Evolutionary conservation across 2,329 filamentous ascomycete species (phyloP).

Genomic region (Neocatenulostroma microsporum): DNA sequence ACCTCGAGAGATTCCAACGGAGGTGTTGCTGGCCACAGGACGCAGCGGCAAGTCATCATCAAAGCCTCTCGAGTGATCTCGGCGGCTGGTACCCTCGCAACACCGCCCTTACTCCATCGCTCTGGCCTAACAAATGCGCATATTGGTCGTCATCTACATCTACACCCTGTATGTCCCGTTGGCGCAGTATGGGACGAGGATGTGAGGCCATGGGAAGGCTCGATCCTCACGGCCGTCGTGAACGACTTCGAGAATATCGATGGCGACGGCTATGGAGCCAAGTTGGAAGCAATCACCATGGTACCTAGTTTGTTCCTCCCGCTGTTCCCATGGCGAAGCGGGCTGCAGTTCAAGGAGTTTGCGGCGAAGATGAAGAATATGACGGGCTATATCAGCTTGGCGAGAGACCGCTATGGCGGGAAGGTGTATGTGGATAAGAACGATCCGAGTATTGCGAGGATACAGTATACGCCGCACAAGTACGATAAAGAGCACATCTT

Average conservation of each 20-base stretch:
- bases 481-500: constrained; percentile 66
- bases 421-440: constrained; percentile 63
- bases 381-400: constrained; percentile 64
- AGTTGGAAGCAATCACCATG: constrained; percentile 72
- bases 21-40: constrained; percentile 47
- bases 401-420: constrained; percentile 68
- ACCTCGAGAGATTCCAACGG: constrained; percentile 59
- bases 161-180: constrained; percentile 61
- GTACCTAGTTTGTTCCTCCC: constrained; percentile 59
- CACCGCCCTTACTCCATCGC: constrained; percentile 65
- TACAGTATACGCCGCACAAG: constrained; percentile 63
- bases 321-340: constrained; percentile 58
- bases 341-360: constrained; percentile 64
- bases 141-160: constrained; percentile 70
- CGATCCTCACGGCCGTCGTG: constrained; percentile 71
- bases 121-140: constrained; percentile 76
- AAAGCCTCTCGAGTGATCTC: constrained; percentile 74
- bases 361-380: constrained; percentile 61
- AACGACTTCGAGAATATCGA: constrained; percentile 75
- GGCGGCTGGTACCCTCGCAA: constrained; percentile 68
- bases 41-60: constrained; percentile 57
- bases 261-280: constrained; percentile 68
- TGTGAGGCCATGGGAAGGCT: constrained; percentile 56
- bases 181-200: constrained; percentile 62
- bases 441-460: constrained; percentile 49